Conservation (phyloP, 2,329 filamentous ascomycete species). For the Fusarium sp. region DNA sequence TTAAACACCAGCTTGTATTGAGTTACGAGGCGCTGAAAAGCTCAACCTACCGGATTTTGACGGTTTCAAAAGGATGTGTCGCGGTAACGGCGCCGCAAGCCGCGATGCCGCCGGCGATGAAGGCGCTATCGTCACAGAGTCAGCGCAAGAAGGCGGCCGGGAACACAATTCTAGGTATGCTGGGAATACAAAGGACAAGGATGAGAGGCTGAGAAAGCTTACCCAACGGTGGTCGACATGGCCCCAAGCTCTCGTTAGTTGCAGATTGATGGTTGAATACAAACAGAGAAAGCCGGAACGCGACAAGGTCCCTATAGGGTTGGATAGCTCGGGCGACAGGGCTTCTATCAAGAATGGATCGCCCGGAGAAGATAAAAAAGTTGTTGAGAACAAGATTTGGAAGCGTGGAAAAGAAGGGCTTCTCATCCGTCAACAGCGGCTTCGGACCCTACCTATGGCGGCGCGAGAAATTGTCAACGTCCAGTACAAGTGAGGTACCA, state of each 20-base stretch:
- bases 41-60: conserved; percentile 87
- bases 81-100: conserved; percentile 97
- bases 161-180: not conserved
- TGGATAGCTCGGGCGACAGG: conserved; percentile 41
- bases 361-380: conserved; percentile 6
- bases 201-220: conserved; percentile 26
- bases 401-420: conserved; percentile 37
- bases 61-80: conserved; percentile 97
- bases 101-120: conserved; percentile 95
- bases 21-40: not conserved
- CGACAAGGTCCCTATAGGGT: conserved; percentile 18
- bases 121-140: conserved; percentile 68
- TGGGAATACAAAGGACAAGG: not conserved
- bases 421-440: conserved; percentile 40
- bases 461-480: conserved; percentile 46
- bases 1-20: conserved; percentile 5
- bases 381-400: conserved; percentile 20
- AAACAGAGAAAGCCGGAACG: conserved; percentile 3
- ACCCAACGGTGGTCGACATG: conserved; percentile 52
- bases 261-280: not conserved
- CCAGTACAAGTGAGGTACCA: conserved; percentile 20
- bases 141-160: conserved; percentile 1
- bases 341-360: conserved; percentile 22
- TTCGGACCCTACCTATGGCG: conserved; percentile 46
- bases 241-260: conserved; percentile 39